Percentiles rank a stretch among this genome's conserved stretches.
Conservation (phyloP, 1,139 yeast species). For the Taphrina wiesneri region DNA sequence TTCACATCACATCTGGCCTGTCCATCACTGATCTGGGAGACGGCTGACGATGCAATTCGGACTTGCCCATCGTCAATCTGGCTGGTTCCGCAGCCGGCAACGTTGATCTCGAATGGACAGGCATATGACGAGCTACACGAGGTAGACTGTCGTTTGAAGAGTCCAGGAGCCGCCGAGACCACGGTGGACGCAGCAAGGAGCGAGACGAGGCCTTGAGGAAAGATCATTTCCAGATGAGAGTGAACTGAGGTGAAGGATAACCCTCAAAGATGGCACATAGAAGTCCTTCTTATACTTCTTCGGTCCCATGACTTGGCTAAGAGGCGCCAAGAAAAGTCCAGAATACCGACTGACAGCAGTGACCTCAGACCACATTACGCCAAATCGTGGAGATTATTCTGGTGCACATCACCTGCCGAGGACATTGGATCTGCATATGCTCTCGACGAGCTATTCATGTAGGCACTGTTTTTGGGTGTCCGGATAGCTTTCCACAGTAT, state of each 20-base stretch:
- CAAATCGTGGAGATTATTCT: slow-evolving; percentile 1
- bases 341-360: background rate
- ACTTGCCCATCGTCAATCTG: slow-evolving; percentile 22
- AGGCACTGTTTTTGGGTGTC: too few relatives aligned
- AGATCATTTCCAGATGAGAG: background rate
- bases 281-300: background rate
- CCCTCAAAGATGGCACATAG: background rate
- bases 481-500: too few relatives aligned
- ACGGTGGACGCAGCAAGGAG: slow-evolving; percentile 6
- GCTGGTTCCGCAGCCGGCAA: slow-evolving; percentile 2
- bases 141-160: slow-evolving; percentile 6
- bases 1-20: slow-evolving; percentile 23
- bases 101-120: slow-evolving; percentile 12
- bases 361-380: background rate
- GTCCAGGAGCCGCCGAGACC: slow-evolving; percentile 1
- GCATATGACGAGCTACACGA: slow-evolving; percentile 4
- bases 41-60: background rate
- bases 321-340: slow-evolving; percentile 4
- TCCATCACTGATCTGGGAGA: slow-evolving; percentile 25
- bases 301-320: slow-evolving; percentile 7
- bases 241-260: background rate
- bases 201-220: background rate
- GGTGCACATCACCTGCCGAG: background rate
- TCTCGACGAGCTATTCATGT: background rate
- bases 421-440: background rate